These are phyloP conservation scores for Apiospora koreana DNA, from an alignment of 2,329 filamentous ascomycete species.

Conservation along the genomic window DNA sequence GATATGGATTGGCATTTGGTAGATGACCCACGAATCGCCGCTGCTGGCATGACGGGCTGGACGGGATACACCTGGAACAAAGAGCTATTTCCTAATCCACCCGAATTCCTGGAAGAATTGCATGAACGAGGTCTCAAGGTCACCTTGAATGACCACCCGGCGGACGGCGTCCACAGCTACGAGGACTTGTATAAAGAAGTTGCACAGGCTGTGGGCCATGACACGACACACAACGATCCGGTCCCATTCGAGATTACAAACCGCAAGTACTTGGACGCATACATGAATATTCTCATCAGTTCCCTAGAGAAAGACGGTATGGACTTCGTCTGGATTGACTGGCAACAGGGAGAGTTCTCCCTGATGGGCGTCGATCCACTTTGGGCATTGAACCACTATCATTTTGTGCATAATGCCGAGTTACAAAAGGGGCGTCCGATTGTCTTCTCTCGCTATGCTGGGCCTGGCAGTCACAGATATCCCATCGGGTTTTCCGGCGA, in stretches of 20 bases:
- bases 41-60: slow-evolving; percentile 46
- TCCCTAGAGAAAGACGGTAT: slow-evolving; percentile 55
- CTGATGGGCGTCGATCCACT: slow-evolving; percentile 60
- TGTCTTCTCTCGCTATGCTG: slow-evolving; percentile 63
- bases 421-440: slow-evolving; percentile 43
- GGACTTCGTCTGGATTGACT: slow-evolving; percentile 70
- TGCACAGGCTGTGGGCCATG: slow-evolving; percentile 51
- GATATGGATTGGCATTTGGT: slow-evolving; percentile 71
- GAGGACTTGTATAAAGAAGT: slow-evolving; percentile 59
- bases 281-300: slow-evolving; percentile 57
- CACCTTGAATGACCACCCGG: slow-evolving; percentile 63
- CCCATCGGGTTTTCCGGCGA: slow-evolving; percentile 68
- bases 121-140: slow-evolving; percentile 53
- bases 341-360: slow-evolving; percentile 62
- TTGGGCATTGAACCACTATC: slow-evolving; percentile 67
- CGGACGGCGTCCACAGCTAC: slow-evolving; percentile 56
- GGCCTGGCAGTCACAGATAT: slow-evolving; percentile 64
- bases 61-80: slow-evolving; percentile 66
- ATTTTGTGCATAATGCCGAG: slow-evolving; percentile 55
- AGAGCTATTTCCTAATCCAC: slow-evolving; percentile 57
- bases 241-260: slow-evolving; percentile 59
- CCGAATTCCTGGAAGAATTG: slow-evolving; percentile 50
- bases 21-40: slow-evolving; percentile 42
- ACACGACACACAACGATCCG: slow-evolving; percentile 49
- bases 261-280: slow-evolving; percentile 57